These are phyloP conservation scores for Suillus fuscotomentosus DNA, from an alignment of 768 basidiomycete genomes.

Conservation along the genomic window DNA sequence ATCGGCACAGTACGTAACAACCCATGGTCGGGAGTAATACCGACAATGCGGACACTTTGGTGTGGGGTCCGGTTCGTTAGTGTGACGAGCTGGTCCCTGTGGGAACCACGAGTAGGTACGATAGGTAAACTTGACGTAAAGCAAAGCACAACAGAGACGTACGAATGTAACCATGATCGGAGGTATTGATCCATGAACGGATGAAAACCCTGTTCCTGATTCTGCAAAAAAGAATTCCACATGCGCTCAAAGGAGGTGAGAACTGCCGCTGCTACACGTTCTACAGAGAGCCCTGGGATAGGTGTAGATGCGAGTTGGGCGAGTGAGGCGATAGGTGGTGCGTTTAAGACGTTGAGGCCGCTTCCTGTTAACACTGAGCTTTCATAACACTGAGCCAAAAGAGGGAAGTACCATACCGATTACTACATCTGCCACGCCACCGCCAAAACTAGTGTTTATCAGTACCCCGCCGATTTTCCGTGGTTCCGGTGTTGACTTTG, in stretches of 20 bases:
- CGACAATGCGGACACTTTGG: constrained; percentile 68
- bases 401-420: constrained; percentile 70
- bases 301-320: constrained; percentile 47
- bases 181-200: constrained; percentile 82
- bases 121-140: not conserved
- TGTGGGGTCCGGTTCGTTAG: constrained; percentile 76
- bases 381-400: not conserved
- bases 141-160: constrained; percentile 33
- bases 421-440: constrained; percentile 70
- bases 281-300: constrained; percentile 51
- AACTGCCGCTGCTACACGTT: constrained; percentile 67
- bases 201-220: constrained; percentile 60
- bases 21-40: constrained; percentile 88
- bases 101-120: not conserved
- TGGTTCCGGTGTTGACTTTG: constrained; percentile 35
- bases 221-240: constrained; percentile 60
- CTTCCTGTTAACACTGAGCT: not conserved
- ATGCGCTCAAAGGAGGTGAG: constrained; percentile 74
- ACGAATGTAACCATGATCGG: constrained; percentile 90
- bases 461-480: constrained; percentile 89
- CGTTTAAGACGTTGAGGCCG: constrained; percentile 84
- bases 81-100: constrained; percentile 79
- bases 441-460: constrained; percentile 83
- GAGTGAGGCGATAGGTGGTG: constrained; percentile 80
- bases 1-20: constrained; percentile 74